Evolutionary conservation across 1,284 basidiomycete species (phyloP).

Genomic region (Sphaerobolus stellatus): DNA sequence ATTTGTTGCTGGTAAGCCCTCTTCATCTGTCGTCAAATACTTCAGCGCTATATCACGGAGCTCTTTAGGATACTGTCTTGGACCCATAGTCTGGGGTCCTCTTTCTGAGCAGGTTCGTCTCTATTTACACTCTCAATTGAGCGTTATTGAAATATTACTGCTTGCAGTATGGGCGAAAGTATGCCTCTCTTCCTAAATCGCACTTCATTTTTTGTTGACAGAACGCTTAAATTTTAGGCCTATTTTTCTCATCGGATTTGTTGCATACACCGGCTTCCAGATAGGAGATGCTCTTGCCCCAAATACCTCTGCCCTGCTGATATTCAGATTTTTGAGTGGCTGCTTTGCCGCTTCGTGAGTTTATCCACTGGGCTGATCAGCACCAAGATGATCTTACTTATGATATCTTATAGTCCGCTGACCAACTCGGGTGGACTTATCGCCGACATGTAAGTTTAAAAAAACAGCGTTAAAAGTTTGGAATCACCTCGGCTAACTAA

Average conservation of each 20-base stretch:
- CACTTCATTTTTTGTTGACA: too few species aligned
- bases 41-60: too few species aligned
- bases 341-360: slow-evolving; percentile 46
- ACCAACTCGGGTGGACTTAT: slow-evolving; percentile 51
- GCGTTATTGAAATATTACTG: too few species aligned
- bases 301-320: slow-evolving; percentile 60
- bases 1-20: slow-evolving; percentile 54
- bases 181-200: too few species aligned
- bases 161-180: slow-evolving; percentile 43
- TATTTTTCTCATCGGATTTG: slow-evolving; percentile 65
- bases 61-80: slow-evolving; percentile 44
- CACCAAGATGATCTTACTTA: not conserved
- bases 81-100: slow-evolving; percentile 59
- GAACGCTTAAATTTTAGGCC: too few species aligned
- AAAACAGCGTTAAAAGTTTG: too few species aligned
- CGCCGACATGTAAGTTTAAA: slow-evolving; percentile 45
- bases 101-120: slow-evolving; percentile 44
- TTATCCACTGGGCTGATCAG: not conserved
- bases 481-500: slow-evolving; percentile 24
- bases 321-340: slow-evolving; percentile 72
- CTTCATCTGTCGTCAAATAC: too few species aligned
- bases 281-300: slow-evolving; percentile 61
- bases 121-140: not conserved
- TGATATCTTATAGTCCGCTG: slow-evolving; percentile 30
- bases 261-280: slow-evolving; percentile 64